A percentile compares a stretch with the other conserved stretches of the same genome.
These are phyloP conservation scores for Gnaphalium uliginosum DNA, from an alignment of 129 eudicot species.

Conservation along the genomic window DNA sequence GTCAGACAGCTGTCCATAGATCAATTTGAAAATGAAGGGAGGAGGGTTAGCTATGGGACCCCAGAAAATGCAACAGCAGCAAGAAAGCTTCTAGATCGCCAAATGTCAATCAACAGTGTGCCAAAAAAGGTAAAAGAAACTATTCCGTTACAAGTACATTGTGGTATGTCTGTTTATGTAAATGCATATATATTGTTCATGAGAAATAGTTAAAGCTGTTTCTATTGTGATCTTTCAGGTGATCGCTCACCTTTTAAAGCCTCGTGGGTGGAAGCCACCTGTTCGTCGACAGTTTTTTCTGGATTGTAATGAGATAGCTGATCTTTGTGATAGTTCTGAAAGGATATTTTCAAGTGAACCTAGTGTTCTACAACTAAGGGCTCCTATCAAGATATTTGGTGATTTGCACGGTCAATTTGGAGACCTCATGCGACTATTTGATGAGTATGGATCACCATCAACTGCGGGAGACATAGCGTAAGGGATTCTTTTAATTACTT, in stretches of 20 bases:
- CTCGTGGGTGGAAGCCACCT: slow-evolving; percentile 99
- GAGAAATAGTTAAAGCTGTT: neutral
- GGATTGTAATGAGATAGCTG: slow-evolving; percentile 97
- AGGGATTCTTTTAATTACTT: slow-evolving; percentile 38
- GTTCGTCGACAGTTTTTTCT: slow-evolving; percentile 93
- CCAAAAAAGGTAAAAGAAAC: slow-evolving; percentile 79
- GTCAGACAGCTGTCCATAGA: slow-evolving; percentile 98
- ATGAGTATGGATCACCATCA: slow-evolving; percentile 97
- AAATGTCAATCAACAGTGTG: slow-evolving; percentile 93
- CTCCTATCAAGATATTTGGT: slow-evolving; percentile 98
- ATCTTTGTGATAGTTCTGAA: slow-evolving; percentile 98
- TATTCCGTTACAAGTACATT: neutral
- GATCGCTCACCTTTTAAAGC: slow-evolving; percentile 84
- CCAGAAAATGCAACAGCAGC: slow-evolving; percentile 99
- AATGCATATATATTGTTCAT: neutral
- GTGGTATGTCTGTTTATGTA: slow-evolving; percentile 13
- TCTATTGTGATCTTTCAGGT: slow-evolving; percentile 47
- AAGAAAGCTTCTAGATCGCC: slow-evolving; percentile 92
- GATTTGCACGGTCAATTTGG: slow-evolving; percentile 99
- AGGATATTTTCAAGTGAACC: slow-evolving; percentile 95
- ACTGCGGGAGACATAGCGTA: slow-evolving; percentile 99
- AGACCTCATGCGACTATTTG: slow-evolving; percentile 97
- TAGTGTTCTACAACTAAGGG: slow-evolving; percentile 86
- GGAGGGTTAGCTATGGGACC: slow-evolving; percentile 98
- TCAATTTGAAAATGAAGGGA: slow-evolving; percentile 99